Conservation (phyloP, 768 basidiomycete genomes). For the Podaxis pistillaris region DNA sequence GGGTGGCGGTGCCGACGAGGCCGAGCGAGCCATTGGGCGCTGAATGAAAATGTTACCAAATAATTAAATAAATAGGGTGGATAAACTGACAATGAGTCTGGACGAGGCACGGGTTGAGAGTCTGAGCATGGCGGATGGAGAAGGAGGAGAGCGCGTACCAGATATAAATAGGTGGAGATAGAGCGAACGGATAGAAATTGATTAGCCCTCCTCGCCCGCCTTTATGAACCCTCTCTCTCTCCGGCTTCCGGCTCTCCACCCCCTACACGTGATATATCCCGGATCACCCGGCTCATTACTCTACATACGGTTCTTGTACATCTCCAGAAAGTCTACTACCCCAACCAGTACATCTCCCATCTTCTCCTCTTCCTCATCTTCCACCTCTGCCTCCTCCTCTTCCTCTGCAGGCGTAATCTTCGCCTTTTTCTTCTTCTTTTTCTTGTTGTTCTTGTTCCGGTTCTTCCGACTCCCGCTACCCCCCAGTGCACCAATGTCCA, state of each 20-base stretch:
- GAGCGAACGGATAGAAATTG: background rate
- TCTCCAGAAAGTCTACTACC: conserved; percentile 15
- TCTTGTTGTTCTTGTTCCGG: conserved; percentile 12
- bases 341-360: conserved; percentile 8
- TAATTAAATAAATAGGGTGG: background rate
- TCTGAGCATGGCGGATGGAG: conserved; percentile 1
- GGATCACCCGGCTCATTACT: background rate
- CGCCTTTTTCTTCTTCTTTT: conserved; percentile 11
- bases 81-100: background rate
- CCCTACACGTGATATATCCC: conserved; percentile 9
- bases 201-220: background rate
- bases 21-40: conserved; percentile 1
- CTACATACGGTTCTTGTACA: conserved; percentile 11
- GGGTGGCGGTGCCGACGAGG: conserved; percentile 21
- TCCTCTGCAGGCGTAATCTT: background rate
- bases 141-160: background rate
- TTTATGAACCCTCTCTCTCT: background rate
- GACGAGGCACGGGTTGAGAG: background rate
- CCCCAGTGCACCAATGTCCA: conserved; percentile 7
- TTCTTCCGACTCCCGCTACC: conserved; percentile 1
- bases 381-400: background rate
- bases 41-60: background rate
- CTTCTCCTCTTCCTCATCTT: conserved; percentile 8
- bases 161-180: conserved; percentile 15
- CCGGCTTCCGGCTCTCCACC: background rate